Evolutionary conservation across 441 rosid species (phyloP), one percentile per base, ranked within the genome.

Genomic region (Pelargonium citronellum): DNA sequence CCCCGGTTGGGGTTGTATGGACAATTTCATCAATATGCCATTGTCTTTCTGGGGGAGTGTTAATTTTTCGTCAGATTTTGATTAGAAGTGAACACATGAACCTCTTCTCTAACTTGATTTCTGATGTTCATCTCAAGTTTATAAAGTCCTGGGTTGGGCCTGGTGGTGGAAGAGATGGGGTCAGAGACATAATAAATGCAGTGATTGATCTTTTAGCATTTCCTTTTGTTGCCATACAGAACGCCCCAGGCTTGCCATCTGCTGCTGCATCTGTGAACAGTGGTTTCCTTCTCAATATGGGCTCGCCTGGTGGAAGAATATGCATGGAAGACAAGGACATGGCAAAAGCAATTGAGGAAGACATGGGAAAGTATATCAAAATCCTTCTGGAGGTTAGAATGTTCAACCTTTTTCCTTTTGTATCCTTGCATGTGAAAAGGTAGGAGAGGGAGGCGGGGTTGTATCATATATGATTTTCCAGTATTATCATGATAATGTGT

Each of bases 141-240:
- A 88, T 95, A 43, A 89, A 83, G 77, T 76, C 73, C 76, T 95
- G 99, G 98, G 82, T 82, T 80, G 98, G 98, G 55, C 96, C 94
- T 0, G 96, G 95, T 58, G 98, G 98, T 75, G 95, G 98, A 66
- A 89, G 87, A 77, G 90, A 88, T 82, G 98, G 98, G 71, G 88
- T 85, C 71, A 89, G 85, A 74, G 99, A 92, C 80, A 62, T 83
- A 77, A 81, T 83, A 74, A 87, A 88, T 84, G 85, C 84, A 37
- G 90, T 83, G 69, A 81, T 92, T 72, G 96, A 92, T 88, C 86
- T 92, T 74, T 80, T 92, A 70, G 99, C 96, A 39, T 95, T 88
- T 77, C 99, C 99, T 72, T 90, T 92, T 82, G 89, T 95, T 71
- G 97, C 89, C 79, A 68, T 92, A 69, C 99, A 95, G 79, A 88